These are phyloP conservation scores for Neurospora intermedia DNA, from an alignment of 495 filamentous ascomycete species.

Conservation along the genomic window DNA sequence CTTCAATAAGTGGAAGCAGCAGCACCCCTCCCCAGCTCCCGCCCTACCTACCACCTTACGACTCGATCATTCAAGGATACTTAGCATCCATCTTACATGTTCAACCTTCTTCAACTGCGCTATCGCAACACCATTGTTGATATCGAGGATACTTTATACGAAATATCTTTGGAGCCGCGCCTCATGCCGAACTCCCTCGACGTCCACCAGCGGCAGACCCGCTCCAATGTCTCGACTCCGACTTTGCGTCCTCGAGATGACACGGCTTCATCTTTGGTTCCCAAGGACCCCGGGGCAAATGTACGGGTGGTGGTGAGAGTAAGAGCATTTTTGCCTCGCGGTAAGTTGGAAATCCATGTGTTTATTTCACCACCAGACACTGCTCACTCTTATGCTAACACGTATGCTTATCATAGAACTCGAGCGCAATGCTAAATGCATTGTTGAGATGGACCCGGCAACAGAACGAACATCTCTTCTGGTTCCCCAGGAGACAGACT, in stretches of 20 bases:
- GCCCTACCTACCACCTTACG: neutral
- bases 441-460: conserved; percentile 80
- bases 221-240: conserved; percentile 53
- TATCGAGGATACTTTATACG: conserved; percentile 34
- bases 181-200: conserved; percentile 33
- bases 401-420: conserved; percentile 50
- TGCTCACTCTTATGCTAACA: neutral
- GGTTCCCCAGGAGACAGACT: conserved; percentile 50
- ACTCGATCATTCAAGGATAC: neutral
- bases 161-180: conserved; percentile 33
- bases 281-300: conserved; percentile 61
- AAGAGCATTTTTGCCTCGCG: conserved; percentile 77
- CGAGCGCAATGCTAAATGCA: conserved; percentile 66
- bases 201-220: conserved; percentile 24
- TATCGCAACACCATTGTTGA: conserved; percentile 27
- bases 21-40: neutral
- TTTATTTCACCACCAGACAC: neutral
- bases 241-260: conserved; percentile 66
- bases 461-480: conserved; percentile 74
- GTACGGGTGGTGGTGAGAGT: conserved; percentile 92
- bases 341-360: conserved; percentile 34
- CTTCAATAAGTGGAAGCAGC: neutral
- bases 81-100: conserved; percentile 19
- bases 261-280: conserved; percentile 36
- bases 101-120: conserved; percentile 24